These are phyloP conservation scores for Aureobasidium sp. DNA, from an alignment of 2,329 filamentous ascomycete species.

Conservation along the genomic window DNA sequence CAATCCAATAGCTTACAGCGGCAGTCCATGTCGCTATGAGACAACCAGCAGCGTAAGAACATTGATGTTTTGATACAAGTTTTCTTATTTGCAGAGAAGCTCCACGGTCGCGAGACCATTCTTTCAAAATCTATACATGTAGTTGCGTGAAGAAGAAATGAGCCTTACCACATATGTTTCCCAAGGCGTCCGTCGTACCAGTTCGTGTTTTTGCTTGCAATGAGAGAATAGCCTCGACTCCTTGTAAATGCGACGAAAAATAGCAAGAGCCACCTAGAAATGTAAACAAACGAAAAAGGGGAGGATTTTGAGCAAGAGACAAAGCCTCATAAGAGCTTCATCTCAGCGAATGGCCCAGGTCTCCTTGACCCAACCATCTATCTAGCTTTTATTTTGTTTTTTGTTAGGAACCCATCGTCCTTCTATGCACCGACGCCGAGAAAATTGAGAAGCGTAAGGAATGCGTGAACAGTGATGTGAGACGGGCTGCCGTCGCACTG, in stretches of 20 bases:
- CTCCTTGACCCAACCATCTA: neutral
- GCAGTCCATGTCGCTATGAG: neutral
- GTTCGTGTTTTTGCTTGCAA: neutral
- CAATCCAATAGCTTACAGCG: neutral
- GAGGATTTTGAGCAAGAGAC: neutral
- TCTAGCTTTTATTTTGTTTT: slow-evolving; percentile 9
- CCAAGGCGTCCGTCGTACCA: neutral
- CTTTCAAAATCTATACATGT: neutral
- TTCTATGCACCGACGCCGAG: slow-evolving; percentile 3
- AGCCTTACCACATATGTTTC: neutral
- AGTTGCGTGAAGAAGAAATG: neutral
- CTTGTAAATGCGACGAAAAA: slow-evolving; percentile 1
- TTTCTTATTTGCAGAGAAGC: neutral
- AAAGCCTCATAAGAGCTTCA: neutral
- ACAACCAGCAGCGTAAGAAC: too few relatives aligned
- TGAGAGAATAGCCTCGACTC: slow-evolving; percentile 6
- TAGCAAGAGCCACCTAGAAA: neutral
- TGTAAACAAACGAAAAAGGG: neutral
- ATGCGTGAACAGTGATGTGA: neutral
- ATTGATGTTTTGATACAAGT: neutral
- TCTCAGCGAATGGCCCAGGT: neutral
- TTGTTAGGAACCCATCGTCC: neutral
- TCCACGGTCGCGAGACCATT: neutral
- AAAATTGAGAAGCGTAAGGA: slow-evolving; percentile 1
- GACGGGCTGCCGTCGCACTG: slow-evolving; percentile 10